Conservation (phyloP, 2,329 filamentous ascomycete genomes). For the Rugonectria rugulosa region DNA sequence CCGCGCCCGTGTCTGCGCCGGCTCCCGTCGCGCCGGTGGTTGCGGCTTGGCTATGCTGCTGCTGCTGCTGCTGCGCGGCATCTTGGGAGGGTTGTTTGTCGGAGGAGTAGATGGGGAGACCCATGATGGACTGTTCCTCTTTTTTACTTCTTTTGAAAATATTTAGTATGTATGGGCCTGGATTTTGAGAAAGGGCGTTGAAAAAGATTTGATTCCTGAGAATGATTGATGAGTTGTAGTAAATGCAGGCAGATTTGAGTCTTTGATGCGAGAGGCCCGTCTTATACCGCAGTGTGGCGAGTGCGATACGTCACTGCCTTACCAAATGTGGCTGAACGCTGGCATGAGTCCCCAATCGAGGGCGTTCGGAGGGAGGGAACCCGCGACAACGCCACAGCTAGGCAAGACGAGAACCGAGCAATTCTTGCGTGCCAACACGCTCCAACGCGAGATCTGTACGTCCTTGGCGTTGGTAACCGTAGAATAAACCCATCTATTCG, state of each 20-base stretch:
- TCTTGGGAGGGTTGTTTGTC: constrained; percentile 19
- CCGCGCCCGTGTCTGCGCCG: constrained; percentile 58
- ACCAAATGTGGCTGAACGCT: constrained; percentile 32
- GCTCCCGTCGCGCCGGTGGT: constrained; percentile 46
- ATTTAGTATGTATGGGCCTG: neutral
- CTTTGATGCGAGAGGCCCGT: constrained; percentile 5
- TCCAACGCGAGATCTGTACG: too few species aligned
- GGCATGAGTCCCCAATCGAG: constrained; percentile 1
- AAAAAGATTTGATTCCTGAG: too few species aligned
- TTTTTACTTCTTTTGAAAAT: too few species aligned
- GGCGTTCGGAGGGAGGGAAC: constrained; percentile 5
- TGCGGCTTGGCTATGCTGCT: constrained; percentile 12
- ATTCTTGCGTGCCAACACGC: too few species aligned
- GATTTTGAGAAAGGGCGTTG: too few species aligned
- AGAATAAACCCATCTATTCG: too few species aligned
- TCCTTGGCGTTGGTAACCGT: too few species aligned
- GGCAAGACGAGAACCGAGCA: neutral
- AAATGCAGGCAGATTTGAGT: neutral
- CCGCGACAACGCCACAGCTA: neutral
- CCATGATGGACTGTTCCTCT: constrained; percentile 36
- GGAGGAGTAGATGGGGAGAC: constrained; percentile 35
- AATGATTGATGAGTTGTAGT: neutral
- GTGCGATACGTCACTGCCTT: constrained; percentile 34
- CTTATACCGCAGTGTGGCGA: constrained; percentile 40
- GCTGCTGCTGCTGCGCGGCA: constrained; percentile 21